A percentile compares a stretch with the other conserved stretches of the same genome.
Evolutionary conservation across 768 basidiomycete species (phyloP).

Genomic region (Trametes cingulata): DNA sequence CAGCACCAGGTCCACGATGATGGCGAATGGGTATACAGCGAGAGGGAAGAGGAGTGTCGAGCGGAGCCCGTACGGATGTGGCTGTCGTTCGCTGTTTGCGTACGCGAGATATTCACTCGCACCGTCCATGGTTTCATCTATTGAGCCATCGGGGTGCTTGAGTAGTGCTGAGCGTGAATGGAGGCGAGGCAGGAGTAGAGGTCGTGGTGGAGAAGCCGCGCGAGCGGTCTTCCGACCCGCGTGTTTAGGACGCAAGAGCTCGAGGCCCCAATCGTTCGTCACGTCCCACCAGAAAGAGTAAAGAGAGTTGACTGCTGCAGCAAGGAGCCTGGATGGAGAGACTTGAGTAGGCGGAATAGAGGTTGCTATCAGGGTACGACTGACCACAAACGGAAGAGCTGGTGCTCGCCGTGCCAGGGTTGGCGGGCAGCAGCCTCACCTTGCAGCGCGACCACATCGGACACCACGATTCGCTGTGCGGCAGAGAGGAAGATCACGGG

Average conservation of each 20-base stretch:
- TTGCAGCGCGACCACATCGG: conserved; percentile 54
- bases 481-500: conserved; percentile 96
- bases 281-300: conserved; percentile 99
- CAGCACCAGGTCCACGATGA: conserved; percentile 82
- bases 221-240: conserved; percentile 18
- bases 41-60: conserved; percentile 75
- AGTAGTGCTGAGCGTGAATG: conserved; percentile 37
- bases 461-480: conserved; percentile 72
- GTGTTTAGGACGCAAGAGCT: conserved; percentile 50
- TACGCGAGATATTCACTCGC: neutral
- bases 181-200: conserved; percentile 47
- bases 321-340: conserved; percentile 63
- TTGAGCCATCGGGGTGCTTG: conserved; percentile 13
- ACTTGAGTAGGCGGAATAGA: neutral
- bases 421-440: conserved; percentile 44
- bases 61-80: conserved; percentile 74
- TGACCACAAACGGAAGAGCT: conserved; percentile 84
- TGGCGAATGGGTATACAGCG: conserved; percentile 78
- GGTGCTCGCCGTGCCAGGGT: conserved; percentile 75
- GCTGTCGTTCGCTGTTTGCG: neutral
- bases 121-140: conserved; percentile 6
- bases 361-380: conserved; percentile 24
- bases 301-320: conserved; percentile 83
- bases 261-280: conserved; percentile 96
- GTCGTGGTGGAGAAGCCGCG: conserved; percentile 39